Evolutionary conservation across 306 rosid genomes (phyloP), one percentile per base, ranked within the genome.

Genomic region (Lathyrus tuberosus): DNA sequence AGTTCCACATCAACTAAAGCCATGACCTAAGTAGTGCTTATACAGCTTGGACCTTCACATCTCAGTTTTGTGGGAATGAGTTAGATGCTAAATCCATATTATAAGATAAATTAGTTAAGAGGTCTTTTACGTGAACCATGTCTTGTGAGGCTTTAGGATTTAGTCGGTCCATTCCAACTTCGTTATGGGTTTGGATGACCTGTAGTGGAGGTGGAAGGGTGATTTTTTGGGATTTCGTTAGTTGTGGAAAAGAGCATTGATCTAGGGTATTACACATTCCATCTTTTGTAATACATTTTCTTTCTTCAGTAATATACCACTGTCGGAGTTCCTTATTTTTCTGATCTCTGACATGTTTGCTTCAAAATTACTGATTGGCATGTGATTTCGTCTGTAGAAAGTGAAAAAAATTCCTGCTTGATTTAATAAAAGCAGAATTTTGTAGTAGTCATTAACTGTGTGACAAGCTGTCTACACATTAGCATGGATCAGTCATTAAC

Each of bases 401-500:
- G 48, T 41, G 16, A 16, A 60, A 59, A 42, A 12, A 12, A 20
- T 58, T 71, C 43, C 72, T 51, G 33, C 47, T 71, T 24, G 51
- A 53, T 66, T 76, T 44, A 67, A 67, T 67, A 13, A 66, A 64
- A 60, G 38, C 35, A 11, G 53, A 62, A 38, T 37, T 30, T 70
- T 47, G 78, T 48, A 42, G 48, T 54, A 65, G 62, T 65, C 44
- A 52, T 75, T 71, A 67, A 61, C 69, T 58, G 13, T 16, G 37
- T 65, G 57, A 35, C 42, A 65, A 65, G 48, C 58, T 72, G 59
- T 66, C 65, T 68, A 5, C 33, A 41, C 15, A 14, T 13, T 37
- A 48, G 47, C 43, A 26, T 64, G 66, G 38, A 30, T 75, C 83
- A 47, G 59, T 60, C 57, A 38, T 62, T 59, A 57, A 79, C 67